phyloP scores from a whole-genome alignment of 768 basidiomycete species.

The Collybia nuda region DNA sequence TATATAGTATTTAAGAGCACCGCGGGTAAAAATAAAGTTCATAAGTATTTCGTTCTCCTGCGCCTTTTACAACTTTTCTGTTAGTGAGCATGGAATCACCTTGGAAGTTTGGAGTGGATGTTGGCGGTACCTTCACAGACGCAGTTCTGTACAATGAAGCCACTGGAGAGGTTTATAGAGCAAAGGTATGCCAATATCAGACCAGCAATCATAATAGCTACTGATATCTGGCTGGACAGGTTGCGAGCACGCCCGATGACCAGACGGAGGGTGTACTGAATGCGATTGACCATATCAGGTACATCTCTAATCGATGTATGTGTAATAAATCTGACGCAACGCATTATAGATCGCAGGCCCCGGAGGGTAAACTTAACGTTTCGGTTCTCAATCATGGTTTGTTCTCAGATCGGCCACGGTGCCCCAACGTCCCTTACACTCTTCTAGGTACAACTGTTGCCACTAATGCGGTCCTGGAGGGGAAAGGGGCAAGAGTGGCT shows the following conservation, averaged over 20 bases:
- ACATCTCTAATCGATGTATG: neutral
- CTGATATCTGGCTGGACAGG: constrained; percentile 4
- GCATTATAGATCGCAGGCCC: constrained; percentile 13
- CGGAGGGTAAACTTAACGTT: constrained; percentile 8
- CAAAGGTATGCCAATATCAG: constrained; percentile 16
- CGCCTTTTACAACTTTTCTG: too few species aligned
- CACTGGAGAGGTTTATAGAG: constrained; percentile 20
- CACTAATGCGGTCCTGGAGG: constrained; percentile 30
- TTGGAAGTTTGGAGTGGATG: constrained; percentile 26
- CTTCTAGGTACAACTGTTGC: constrained; percentile 21
- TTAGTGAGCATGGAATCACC: neutral
- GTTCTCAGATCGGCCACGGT: too few species aligned
- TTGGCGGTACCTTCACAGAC: constrained; percentile 24
- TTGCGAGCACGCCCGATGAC: constrained; percentile 24
- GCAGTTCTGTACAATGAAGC: constrained; percentile 21
- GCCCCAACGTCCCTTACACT: neutral
- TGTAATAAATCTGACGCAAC: neutral
- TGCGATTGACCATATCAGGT: constrained; percentile 19
- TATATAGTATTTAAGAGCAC: too few species aligned
- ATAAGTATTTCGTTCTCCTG: too few species aligned
- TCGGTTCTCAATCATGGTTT: constrained; percentile 21
- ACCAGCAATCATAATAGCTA: neutral
- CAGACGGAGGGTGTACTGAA: constrained; percentile 25
- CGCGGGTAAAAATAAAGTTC: too few species aligned
- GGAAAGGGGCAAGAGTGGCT: constrained; percentile 24